These are phyloP conservation scores for Colletotrichum salicis DNA, from an alignment of 2,329 filamentous ascomycete genomes.

Conservation along the genomic window DNA sequence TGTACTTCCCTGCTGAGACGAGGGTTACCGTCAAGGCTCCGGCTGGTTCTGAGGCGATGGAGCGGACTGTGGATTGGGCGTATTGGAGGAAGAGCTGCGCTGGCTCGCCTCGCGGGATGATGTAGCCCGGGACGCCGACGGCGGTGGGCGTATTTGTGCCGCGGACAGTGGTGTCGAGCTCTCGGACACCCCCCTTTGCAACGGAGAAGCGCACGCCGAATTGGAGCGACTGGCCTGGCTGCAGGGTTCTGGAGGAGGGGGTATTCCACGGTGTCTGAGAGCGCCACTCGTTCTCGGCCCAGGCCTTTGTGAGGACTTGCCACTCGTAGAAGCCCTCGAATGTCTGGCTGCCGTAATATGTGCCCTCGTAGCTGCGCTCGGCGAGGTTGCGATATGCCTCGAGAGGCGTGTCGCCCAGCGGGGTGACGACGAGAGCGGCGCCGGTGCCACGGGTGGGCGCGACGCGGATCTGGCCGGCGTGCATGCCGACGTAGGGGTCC, in stretches of 20 bases:
- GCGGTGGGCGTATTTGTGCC: slow-evolving; percentile 58
- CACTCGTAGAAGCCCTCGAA: slow-evolving; percentile 72
- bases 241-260: slow-evolving; percentile 57
- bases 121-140: slow-evolving; percentile 64
- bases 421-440: slow-evolving; percentile 64
- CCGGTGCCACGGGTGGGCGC: slow-evolving; percentile 61
- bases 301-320: slow-evolving; percentile 65
- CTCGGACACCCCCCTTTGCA: slow-evolving; percentile 53
- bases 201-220: slow-evolving; percentile 64
- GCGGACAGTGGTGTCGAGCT: slow-evolving; percentile 58
- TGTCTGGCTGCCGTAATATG: slow-evolving; percentile 61
- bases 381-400: slow-evolving; percentile 66
- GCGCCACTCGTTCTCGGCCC: slow-evolving; percentile 66
- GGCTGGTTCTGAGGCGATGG: slow-evolving; percentile 51
- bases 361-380: slow-evolving; percentile 53
- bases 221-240: slow-evolving; percentile 55
- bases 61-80: slow-evolving; percentile 49
- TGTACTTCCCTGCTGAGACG: slow-evolving; percentile 44
- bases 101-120: slow-evolving; percentile 58
- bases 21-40: slow-evolving; percentile 48
- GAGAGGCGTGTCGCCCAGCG: slow-evolving; percentile 55
- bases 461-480: slow-evolving; percentile 67
- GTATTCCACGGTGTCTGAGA: slow-evolving; percentile 61
- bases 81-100: slow-evolving; percentile 56
- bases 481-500: slow-evolving; percentile 68